Percentiles rank a stretch among this genome's conserved stretches.
These are phyloP conservation scores for Cercophora samala DNA, from an alignment of 495 filamentous ascomycete species.

Conservation along the genomic window DNA sequence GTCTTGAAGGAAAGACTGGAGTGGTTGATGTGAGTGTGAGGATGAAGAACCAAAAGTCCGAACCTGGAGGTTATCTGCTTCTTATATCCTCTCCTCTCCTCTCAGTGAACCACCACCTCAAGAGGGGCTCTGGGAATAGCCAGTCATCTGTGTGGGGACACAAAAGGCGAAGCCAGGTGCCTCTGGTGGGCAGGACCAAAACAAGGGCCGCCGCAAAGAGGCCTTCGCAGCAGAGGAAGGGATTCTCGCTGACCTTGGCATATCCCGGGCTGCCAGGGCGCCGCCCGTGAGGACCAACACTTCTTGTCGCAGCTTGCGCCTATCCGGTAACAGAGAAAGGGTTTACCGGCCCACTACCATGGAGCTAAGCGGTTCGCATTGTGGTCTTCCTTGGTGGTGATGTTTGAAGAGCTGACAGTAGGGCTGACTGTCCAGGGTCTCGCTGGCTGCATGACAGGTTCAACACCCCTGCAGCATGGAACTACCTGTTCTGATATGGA, in stretches of 20 bases:
- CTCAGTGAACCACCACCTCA: neutral
- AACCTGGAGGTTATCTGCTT: neutral
- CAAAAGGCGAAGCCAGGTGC: conserved; percentile 1
- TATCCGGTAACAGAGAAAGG: neutral
- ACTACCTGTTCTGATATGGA: too few relatives aligned
- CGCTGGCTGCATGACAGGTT: neutral
- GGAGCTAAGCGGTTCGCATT: neutral
- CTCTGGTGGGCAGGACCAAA: conserved; percentile 9
- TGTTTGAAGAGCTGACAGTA: neutral
- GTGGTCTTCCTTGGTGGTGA: neutral
- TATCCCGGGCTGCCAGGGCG: neutral
- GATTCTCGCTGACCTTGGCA: neutral
- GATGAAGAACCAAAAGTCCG: conserved; percentile 13
- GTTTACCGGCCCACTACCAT: neutral
- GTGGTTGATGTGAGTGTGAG: conserved; percentile 19
- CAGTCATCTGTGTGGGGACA: neutral
- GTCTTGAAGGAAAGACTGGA: conserved; percentile 19
- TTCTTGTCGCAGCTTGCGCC: neutral
- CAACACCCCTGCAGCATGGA: neutral
- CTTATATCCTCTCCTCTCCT: conserved; percentile 12
- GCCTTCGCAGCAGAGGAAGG: neutral
- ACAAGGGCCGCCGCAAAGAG: conserved; percentile 3
- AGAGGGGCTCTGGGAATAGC: neutral
- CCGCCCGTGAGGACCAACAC: neutral
- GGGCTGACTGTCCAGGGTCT: conserved; percentile 1